Conservation (phyloP, 192 early-diverging fungal genomes). For the Umbelopsis sp. region DNA sequence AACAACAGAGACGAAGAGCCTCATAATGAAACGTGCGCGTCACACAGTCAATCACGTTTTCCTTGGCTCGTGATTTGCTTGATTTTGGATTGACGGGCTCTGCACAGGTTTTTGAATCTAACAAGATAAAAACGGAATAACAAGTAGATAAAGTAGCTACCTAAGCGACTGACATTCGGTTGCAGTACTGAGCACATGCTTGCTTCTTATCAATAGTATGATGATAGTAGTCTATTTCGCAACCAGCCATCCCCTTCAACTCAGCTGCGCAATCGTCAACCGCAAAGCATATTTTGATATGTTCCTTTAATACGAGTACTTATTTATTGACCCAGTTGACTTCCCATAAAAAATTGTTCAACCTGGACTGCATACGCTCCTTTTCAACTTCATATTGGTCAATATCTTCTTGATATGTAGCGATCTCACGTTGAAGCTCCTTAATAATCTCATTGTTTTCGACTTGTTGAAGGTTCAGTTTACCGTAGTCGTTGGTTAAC, state of each 20-base stretch:
- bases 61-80: no score
- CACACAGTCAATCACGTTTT: neutral
- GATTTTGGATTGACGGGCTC: no score
- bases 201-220: no score
- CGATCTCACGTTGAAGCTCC: neutral
- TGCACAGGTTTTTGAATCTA: no score
- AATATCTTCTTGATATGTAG: neutral
- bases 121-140: no score
- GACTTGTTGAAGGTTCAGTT: neutral
- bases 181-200: no score
- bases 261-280: no score
- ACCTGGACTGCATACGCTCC: neutral
- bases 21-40: neutral
- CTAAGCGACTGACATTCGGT: no score
- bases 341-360: constrained; percentile 9
- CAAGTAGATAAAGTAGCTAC: no score
- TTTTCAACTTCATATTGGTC: neutral
- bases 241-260: no score
- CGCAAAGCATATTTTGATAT: neutral
- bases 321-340: neutral
- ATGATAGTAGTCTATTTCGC: no score
- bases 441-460: neutral
- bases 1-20: neutral
- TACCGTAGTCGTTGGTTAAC: neutral
- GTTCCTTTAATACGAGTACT: no score